Conservation (phyloP, 1,284 basidiomycete species). For the Sanguinoderma infundibulare region DNA sequence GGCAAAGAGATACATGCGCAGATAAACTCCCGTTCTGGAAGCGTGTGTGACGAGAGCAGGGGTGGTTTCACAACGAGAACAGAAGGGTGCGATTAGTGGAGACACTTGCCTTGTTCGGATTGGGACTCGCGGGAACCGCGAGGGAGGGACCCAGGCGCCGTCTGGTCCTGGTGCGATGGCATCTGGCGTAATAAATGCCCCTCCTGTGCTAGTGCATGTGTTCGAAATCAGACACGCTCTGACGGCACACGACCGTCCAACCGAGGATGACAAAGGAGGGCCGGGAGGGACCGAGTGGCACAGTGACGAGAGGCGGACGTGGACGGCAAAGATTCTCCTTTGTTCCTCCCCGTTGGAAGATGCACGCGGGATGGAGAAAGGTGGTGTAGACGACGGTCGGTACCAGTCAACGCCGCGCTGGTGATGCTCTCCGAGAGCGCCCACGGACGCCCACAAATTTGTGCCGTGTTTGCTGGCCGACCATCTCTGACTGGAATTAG, state of each 20-base stretch:
- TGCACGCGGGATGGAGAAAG: not conserved
- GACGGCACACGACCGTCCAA: slow-evolving; percentile 11
- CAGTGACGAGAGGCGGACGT: slow-evolving; percentile 14
- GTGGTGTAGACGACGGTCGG: slow-evolving; percentile 6
- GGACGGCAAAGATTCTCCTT: slow-evolving; percentile 8
- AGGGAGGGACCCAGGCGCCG: not conserved
- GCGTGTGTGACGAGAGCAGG: not conserved
- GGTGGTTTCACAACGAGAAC: not conserved
- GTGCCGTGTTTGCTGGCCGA: slow-evolving; percentile 1
- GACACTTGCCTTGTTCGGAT: slow-evolving; percentile 20
- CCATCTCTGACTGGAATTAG: not conserved
- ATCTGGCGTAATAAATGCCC: slow-evolving; percentile 2
- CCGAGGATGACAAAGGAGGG: slow-evolving; percentile 17
- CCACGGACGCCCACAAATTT: slow-evolving; percentile 25
- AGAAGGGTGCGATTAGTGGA: too few relatives aligned
- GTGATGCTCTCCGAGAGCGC: slow-evolving; percentile 3
- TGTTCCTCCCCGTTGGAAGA: slow-evolving; percentile 8
- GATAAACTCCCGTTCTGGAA: not conserved
- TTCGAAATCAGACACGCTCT: slow-evolving; percentile 9
- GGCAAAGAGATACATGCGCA: not conserved
- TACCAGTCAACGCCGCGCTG: not conserved
- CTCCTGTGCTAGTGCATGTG: not conserved
- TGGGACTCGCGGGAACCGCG: not conserved
- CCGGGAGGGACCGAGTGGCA: slow-evolving; percentile 22
- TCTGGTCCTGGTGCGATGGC: not conserved